Evolutionary conservation across 75 land plant genomes (phyloP).

Genomic region (Isoetes taiwanensis): DNA sequence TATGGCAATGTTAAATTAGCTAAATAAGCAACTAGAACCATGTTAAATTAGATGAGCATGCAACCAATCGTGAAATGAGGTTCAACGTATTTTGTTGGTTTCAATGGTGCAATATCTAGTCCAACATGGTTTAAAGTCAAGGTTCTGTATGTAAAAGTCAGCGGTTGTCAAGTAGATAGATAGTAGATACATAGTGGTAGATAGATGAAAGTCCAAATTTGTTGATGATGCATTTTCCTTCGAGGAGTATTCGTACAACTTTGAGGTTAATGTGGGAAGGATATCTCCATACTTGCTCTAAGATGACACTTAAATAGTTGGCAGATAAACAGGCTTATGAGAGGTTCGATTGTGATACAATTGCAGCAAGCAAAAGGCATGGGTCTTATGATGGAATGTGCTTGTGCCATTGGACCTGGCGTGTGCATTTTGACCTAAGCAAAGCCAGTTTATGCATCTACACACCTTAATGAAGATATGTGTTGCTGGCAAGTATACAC

Average conservation of each 20-base stretch:
- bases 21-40: no score
- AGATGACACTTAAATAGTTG: conserved; percentile 32
- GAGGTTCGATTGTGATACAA: not conserved
- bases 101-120: no score
- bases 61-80: no score
- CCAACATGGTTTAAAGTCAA: conserved; percentile 55
- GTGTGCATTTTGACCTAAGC: conserved; percentile 17
- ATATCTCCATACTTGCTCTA: conserved; percentile 46
- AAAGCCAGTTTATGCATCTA: conserved; percentile 1
- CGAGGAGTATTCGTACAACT: conserved; percentile 38
- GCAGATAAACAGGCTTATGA: not conserved
- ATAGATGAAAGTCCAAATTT: conserved; percentile 22
- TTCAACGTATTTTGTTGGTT: no score
- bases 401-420: conserved; percentile 13
- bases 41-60: no score
- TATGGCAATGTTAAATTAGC: no score
- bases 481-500: conserved; percentile 14
- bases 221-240: conserved; percentile 34
- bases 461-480: conserved; percentile 21
- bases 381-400: not conserved
- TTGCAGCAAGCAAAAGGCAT: not conserved
- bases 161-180: conserved; percentile 22
- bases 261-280: conserved; percentile 64
- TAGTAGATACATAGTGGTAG: no score
- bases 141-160: conserved; percentile 61